Evolutionary conservation across 345 rosid species (phyloP).

Genomic region (Gossypium longicalyx): DNA sequence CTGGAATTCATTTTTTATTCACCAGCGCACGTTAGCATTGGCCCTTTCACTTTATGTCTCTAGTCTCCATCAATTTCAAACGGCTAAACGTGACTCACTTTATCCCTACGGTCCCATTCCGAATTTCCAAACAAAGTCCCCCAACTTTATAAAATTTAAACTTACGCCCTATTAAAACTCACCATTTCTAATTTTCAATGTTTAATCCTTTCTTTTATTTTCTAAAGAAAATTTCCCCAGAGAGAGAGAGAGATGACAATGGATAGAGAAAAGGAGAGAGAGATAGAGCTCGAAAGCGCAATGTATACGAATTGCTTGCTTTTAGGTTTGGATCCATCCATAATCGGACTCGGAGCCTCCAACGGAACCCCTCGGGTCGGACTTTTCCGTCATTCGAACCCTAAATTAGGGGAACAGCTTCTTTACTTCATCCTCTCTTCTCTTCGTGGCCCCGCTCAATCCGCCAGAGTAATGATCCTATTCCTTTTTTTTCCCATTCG

Average conservation of each 20-base stretch:
- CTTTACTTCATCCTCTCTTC: conserved; percentile 97
- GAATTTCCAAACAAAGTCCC: not conserved
- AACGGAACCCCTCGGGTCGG: conserved; percentile 86
- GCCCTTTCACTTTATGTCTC: conserved; percentile 9
- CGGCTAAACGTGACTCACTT: conserved; percentile 17
- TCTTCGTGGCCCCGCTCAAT: conserved; percentile 94
- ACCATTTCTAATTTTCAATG: conserved; percentile 6
- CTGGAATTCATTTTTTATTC: not conserved
- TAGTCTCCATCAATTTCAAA: conserved; percentile 21
- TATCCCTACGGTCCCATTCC: conserved; percentile 20
- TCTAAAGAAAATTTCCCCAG: conserved; percentile 18
- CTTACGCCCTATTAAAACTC: conserved; percentile 24
- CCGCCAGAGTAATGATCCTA: conserved; percentile 62
- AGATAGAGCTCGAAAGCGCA: conserved; percentile 98
- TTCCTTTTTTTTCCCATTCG: conserved; percentile 10
- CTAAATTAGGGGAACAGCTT: conserved; percentile 98
- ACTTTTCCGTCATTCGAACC: conserved; percentile 96
- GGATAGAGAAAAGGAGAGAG: conserved; percentile 99
- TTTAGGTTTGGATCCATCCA: conserved; percentile 88
- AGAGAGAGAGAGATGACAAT: conserved; percentile 62
- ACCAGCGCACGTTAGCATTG: conserved; percentile 28
- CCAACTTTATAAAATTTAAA: conserved; percentile 13
- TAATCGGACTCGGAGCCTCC: conserved; percentile 84
- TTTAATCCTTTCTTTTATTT: not conserved
- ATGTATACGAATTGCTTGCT: conserved; percentile 97